These are phyloP conservation scores for Alternaria alternata DNA, from an alignment of 2,329 filamentous ascomycete genomes.

Conservation along the genomic window DNA sequence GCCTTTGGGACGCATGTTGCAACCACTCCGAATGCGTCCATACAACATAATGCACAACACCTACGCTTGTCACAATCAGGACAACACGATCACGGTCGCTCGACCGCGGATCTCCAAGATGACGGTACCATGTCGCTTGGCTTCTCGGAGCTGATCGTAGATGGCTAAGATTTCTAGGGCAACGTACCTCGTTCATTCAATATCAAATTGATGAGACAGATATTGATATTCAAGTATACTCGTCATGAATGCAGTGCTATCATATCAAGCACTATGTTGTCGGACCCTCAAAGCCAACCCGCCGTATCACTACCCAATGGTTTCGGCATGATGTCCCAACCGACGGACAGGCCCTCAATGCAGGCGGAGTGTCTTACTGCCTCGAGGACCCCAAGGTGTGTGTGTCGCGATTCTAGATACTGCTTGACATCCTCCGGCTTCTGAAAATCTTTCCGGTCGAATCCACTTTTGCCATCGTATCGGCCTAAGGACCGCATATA, in stretches of 20 bases:
- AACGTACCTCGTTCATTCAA: not conserved
- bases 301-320: constrained; percentile 58
- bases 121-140: not conserved
- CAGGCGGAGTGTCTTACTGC: constrained; percentile 59
- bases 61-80: not conserved
- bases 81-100: not conserved
- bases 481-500: constrained; percentile 65
- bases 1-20: not conserved
- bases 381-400: constrained; percentile 57
- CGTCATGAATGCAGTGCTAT: not conserved
- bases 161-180: not conserved
- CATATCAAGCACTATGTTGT: not conserved
- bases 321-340: constrained; percentile 63
- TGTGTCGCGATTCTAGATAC: constrained; percentile 57
- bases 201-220: not conserved
- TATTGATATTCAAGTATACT: not conserved
- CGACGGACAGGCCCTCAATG: constrained; percentile 56
- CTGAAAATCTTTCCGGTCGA: constrained; percentile 49
- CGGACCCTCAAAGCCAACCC: constrained; percentile 42
- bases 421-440: constrained; percentile 39
- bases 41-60: not conserved
- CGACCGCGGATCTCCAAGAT: not conserved
- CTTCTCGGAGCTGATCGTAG: not conserved
- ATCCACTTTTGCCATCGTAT: constrained; percentile 56
- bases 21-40: not conserved